Base-by-base conservation (phyloP, 257 asterid species). In the Avicennia marina region DNA sequence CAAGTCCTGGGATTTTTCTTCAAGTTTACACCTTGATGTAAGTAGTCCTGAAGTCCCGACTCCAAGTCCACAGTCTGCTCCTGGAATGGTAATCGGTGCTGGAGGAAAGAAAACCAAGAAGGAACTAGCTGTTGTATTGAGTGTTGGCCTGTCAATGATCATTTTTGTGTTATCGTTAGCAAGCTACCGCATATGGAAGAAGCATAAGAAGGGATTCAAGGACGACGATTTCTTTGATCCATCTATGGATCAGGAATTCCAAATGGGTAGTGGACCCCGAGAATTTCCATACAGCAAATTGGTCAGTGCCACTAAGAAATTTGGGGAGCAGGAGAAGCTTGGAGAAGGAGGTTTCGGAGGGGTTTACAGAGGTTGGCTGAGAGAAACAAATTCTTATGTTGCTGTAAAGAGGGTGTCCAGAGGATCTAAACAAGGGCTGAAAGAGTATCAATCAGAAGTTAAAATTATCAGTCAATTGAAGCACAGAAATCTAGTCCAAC, bases 221-320 rank as follows among this genome's bases (percentile, higher is more conserved):
- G 3, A 40, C 4, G 44, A 38, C 1, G n/a, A n/a, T n/a, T n/a
- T n/a, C n/a, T n/a, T n/a, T n/a, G n/a, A n/a, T n/a, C n/a, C n/a
- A n/a, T n/a, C n/a, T n/a, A 63, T 73, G 22, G 67, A 63, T 39
- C 13, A 44, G 11, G 78, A 73, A 16, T 68, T 73, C 10, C 61
- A 60, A 43, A 20, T 27, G 12, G 75, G 69, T 2, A 52, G 44
- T 3, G 71, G n/a, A n/a, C n/a, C 70, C 2, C 60, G 42, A 18
- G 22, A 29, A 42, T 74, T 74, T 21, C 11, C 75, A 0, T 64
- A 74, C 20, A 8, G 10, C 0, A 67, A 69, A 6, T 18, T 68
- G 21, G 24, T 42, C 11, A 1, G 19, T 0, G 75, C 72, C 1
- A 62, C 78, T 0, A 33, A 34, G 8, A 56, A 56, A 13, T 72